A percentile compares a stretch with the other conserved stretches of the same genome.
These are phyloP conservation scores for Trametes cubensis DNA, from an alignment of 768 basidiomycete genomes.

Conservation along the genomic window DNA sequence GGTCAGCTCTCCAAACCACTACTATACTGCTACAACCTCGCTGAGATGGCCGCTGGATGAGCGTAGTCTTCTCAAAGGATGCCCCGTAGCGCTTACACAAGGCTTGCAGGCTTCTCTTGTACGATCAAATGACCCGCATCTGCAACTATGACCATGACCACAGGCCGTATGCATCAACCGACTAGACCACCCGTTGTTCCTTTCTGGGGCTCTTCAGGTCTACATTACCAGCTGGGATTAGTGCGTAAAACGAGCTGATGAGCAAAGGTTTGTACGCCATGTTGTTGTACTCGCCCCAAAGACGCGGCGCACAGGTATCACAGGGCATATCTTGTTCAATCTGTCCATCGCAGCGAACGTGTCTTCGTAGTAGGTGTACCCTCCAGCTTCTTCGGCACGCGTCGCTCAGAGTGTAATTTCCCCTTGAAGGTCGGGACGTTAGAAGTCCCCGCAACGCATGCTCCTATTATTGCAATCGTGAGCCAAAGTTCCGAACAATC, in stretches of 20 bases:
- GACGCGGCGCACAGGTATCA: conserved; percentile 26
- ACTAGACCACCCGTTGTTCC: background rate
- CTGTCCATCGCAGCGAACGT: conserved; percentile 7
- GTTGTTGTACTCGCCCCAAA: conserved; percentile 17
- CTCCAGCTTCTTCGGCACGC: conserved; percentile 25
- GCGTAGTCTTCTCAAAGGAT: background rate
- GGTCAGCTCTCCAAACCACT: too few species aligned
- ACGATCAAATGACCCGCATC: conserved; percentile 8
- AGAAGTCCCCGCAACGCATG: conserved; percentile 25
- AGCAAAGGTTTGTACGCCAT: conserved; percentile 1
- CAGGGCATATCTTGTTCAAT: conserved; percentile 15
- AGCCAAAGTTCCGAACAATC: too few species aligned
- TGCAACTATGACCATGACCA: background rate
- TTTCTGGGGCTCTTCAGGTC: background rate
- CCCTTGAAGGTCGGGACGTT: conserved; percentile 25
- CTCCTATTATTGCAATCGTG: background rate
- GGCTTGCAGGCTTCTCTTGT: background rate
- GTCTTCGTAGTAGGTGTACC: conserved; percentile 24
- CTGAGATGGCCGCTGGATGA: too few species aligned
- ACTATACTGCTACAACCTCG: too few species aligned
- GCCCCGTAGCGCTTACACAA: background rate
- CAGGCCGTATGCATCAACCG: conserved; percentile 1
- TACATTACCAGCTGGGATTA: background rate
- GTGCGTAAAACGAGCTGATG: too few species aligned
- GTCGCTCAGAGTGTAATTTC: conserved; percentile 31